Percentiles rank a stretch among this genome's conserved stretches.
These are phyloP conservation scores for Cyphellophora attinorum DNA, from an alignment of 2,329 filamentous ascomycete species.

Conservation along the genomic window DNA sequence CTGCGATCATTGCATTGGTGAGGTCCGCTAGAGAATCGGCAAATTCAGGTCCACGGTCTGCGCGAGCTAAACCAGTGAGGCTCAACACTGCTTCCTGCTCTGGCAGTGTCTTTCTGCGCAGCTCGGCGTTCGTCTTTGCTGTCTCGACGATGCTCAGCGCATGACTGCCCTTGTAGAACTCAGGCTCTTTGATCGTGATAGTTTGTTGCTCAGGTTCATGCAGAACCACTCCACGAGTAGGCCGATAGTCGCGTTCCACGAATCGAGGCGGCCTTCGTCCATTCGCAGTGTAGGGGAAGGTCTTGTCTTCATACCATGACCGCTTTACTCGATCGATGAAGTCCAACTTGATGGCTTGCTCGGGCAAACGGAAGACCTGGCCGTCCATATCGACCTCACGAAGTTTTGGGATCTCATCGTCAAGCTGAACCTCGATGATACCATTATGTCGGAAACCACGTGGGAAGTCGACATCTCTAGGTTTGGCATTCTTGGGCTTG, in stretches of 20 bases:
- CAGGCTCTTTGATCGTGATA: constrained; percentile 20
- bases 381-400: constrained; percentile 53
- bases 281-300: constrained; percentile 9
- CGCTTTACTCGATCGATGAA: constrained; percentile 58
- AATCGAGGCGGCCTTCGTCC: constrained; percentile 8
- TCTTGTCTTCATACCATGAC: constrained; percentile 23
- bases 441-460: constrained; percentile 65
- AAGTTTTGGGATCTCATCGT: constrained; percentile 41
- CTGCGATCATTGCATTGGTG: constrained; percentile 15
- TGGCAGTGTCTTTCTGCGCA: constrained; percentile 14
- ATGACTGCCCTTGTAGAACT: constrained; percentile 19
- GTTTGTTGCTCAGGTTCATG: constrained; percentile 18
- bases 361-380: constrained; percentile 54
- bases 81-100: constrained; percentile 17
- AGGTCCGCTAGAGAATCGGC: constrained; percentile 14
- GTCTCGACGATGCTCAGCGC: constrained; percentile 15
- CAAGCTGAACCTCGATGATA: constrained; percentile 58
- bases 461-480: constrained; percentile 36
- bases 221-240: constrained; percentile 8
- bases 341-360: constrained; percentile 57
- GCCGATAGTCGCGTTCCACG: constrained; percentile 9
- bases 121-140: constrained; percentile 13
- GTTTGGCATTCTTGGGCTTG: constrained; percentile 38
- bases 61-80: constrained; percentile 13
- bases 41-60: constrained; percentile 8